Percentiles rank a stretch among this genome's conserved stretches.
phyloP scores from a whole-genome alignment of 768 basidiomycete species.

The Russula brevipes region DNA sequence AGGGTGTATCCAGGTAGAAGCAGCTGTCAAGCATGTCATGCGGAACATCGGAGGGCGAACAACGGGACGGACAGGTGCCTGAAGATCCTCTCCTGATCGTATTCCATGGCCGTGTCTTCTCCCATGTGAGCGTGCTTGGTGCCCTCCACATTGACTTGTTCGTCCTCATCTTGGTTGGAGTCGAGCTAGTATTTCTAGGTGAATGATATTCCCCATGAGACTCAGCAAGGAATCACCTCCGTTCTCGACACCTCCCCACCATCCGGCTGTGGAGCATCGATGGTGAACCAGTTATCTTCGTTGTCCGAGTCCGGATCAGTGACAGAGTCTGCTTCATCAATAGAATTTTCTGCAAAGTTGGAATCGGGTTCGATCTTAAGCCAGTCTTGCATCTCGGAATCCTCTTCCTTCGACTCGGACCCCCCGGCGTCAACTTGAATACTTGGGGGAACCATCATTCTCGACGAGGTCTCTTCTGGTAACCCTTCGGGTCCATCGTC shows the following conservation, averaged over 20 bases:
- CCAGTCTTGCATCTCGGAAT: conserved; percentile 25
- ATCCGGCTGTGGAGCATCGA: conserved; percentile 14
- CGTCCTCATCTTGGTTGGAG: conserved; percentile 8
- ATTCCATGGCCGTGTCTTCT: conserved; percentile 65
- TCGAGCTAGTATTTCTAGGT: conserved; percentile 6
- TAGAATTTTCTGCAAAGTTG: conserved; percentile 29
- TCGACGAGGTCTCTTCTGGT: neutral
- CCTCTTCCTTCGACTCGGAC: conserved; percentile 34
- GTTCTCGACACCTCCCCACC: conserved; percentile 5
- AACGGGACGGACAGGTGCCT: conserved; percentile 59
- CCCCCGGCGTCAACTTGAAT: neutral
- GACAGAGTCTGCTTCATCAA: conserved; percentile 41
- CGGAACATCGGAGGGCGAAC: neutral
- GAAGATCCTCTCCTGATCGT: conserved; percentile 77
- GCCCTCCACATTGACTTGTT: neutral
- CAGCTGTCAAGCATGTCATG: conserved; percentile 41
- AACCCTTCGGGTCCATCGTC: conserved; percentile 4
- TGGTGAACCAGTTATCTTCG: conserved; percentile 44
- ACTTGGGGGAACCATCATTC: neutral
- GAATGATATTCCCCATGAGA: neutral
- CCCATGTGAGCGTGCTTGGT: conserved; percentile 48
- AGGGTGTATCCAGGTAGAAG: conserved; percentile 84
- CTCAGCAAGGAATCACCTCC: conserved; percentile 5
- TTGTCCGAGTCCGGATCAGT: conserved; percentile 69
- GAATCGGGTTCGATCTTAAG: conserved; percentile 29